Evolutionary conservation across 768 basidiomycete species (phyloP), one percentile per base, ranked within the genome.

Genomic region (Phylloporus sp.): DNA sequence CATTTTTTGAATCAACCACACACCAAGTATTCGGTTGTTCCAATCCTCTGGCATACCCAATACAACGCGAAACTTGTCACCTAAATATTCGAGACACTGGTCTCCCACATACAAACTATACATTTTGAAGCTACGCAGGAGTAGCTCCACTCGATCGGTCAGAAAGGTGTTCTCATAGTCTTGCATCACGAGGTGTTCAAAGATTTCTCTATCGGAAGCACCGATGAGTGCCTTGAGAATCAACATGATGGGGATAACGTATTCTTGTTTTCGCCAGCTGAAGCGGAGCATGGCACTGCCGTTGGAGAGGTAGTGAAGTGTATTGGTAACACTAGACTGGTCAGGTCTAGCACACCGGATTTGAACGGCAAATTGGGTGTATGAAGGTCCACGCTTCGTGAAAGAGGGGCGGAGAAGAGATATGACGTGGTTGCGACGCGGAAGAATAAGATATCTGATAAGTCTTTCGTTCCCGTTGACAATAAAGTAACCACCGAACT

Each of bases 391-490:
- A 54, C 97, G 90, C 58, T 91, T 93, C 47, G 82, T 70, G 69
- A 98, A 99, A 11, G 92, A 87, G 20, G 92, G 88, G 44, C 97
- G 91, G 60, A 88, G 76, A 60, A 99, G 84, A 44, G 94, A 86
- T 58, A 95, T 91, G 62, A 91, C 93, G 73, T 98, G 93, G 66
- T 98, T 93, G 47, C 97, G 82, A 24, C 97, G 87, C 12, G 95
- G 95, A 34, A 99, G 80, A 63, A 98, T 94, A 66, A 98, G 85
- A 73, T 94, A 97, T 56, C 97, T 92, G 59, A 99, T 95, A 56
- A 99, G 82, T 73, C 94, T 92, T 73, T 99, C 97, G 72, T 97
- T 98, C 55, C 97, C 97, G 69, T 99, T 99, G 70, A 99, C 85
- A 65, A 99, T 82, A 66, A 99, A 99, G 72, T 99, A 98, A 26